A percentile compares a stretch with the other conserved stretches of the same genome.
These are phyloP conservation scores for Blastocystis sp. DNA, from an alignment of 352 stramenopile genomes.

Conservation along the genomic window DNA sequence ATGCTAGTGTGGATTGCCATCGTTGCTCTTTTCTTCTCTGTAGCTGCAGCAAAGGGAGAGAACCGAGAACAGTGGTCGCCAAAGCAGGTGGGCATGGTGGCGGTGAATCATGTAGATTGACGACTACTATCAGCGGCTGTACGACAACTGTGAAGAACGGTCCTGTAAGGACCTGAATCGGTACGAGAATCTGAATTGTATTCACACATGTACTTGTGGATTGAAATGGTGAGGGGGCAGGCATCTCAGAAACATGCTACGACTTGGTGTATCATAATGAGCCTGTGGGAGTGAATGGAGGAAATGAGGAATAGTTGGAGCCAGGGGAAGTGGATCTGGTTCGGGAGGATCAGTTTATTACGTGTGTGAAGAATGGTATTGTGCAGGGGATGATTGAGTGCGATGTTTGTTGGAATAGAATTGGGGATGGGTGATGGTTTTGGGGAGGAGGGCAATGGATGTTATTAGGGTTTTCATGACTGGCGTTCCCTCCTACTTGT, in stretches of 20 bases:
- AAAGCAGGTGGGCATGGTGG: not conserved
- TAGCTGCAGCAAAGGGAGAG: not conserved
- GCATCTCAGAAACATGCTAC: constrained; percentile 29
- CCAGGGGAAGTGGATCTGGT: not conserved
- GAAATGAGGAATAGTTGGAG: not conserved
- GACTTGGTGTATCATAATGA: not conserved
- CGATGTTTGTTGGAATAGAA: too few relatives aligned
- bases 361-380: constrained; percentile 22
- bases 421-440: too few relatives aligned
- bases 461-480: too few relatives aligned
- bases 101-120: not conserved
- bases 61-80: not conserved
- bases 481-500: too few relatives aligned
- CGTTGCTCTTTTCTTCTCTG: not conserved
- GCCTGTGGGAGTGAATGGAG: not conserved
- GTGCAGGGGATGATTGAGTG: not conserved
- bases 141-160: not conserved
- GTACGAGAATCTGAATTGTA: constrained; percentile 46
- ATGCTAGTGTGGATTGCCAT: not conserved
- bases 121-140: not conserved
- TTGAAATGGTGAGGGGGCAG: not conserved
- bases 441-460: too few relatives aligned
- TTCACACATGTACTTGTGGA: not conserved
- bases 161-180: constrained; percentile 4
- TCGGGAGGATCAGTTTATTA: constrained; percentile 16